phyloP scores from a whole-genome alignment of 2,329 filamentous ascomycete species.

The Cladosporium cucumerinum region DNA sequence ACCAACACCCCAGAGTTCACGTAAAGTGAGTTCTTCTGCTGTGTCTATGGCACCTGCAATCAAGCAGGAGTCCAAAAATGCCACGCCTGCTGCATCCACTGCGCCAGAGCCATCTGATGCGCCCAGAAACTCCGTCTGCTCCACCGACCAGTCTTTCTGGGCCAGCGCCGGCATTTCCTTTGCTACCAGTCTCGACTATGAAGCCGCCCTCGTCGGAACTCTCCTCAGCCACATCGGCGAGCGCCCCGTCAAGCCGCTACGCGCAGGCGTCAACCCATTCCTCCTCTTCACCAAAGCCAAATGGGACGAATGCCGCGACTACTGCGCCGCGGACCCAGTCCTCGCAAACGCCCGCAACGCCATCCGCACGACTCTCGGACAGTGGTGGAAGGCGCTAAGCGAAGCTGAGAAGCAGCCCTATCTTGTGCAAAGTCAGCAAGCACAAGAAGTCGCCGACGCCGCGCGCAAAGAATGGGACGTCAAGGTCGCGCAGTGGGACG shows the following conservation, averaged over 20 bases:
- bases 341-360: slow-evolving; percentile 68
- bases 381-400: slow-evolving; percentile 81
- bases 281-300: slow-evolving; percentile 80
- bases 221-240: slow-evolving; percentile 66
- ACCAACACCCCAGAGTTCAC: background rate
- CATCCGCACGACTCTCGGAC: slow-evolving; percentile 78
- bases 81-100: slow-evolving; percentile 4
- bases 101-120: slow-evolving; percentile 17
- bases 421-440: slow-evolving; percentile 67
- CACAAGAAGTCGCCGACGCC: slow-evolving; percentile 63
- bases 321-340: slow-evolving; percentile 61
- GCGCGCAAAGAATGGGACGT: slow-evolving; percentile 59
- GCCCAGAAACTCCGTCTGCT: slow-evolving; percentile 31
- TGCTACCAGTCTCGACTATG: slow-evolving; percentile 48
- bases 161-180: slow-evolving; percentile 23
- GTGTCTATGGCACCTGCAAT: slow-evolving; percentile 18
- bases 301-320: slow-evolving; percentile 59
- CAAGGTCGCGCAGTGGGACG: slow-evolving; percentile 69
- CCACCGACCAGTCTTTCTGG: slow-evolving; percentile 34
- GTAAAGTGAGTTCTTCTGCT: background rate
- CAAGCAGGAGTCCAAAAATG: slow-evolving; percentile 27
- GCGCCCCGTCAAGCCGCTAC: slow-evolving; percentile 67
- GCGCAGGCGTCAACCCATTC: slow-evolving; percentile 79
- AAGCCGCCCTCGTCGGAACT: slow-evolving; percentile 55
- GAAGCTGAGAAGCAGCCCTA: slow-evolving; percentile 73